Percentiles rank a stretch among this genome's conserved stretches.
Evolutionary conservation across 257 asterid species (phyloP).

Genomic region (Anisodus tanguticus): DNA sequence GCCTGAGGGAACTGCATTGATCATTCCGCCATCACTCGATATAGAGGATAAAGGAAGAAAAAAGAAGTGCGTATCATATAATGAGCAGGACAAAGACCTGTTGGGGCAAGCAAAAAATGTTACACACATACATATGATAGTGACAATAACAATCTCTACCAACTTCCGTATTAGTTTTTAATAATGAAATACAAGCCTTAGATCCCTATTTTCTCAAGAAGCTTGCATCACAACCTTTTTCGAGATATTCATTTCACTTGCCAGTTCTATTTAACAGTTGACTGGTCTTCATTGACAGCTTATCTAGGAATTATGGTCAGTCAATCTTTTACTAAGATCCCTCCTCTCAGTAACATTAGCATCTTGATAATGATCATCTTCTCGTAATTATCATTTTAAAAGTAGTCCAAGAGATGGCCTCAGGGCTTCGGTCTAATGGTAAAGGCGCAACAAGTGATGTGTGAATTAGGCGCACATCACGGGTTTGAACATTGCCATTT

Average conservation of each 20-base stretch:
- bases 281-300: neutral
- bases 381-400: slow-evolving; percentile 1
- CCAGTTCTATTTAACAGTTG: neutral
- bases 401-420: neutral
- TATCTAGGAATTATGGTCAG: neutral
- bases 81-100: neutral
- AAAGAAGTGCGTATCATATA: neutral
- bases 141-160: neutral
- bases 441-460: neutral
- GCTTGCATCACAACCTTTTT: slow-evolving; percentile 7
- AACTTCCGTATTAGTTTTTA: neutral
- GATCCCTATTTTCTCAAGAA: neutral
- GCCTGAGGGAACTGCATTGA: neutral
- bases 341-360: neutral
- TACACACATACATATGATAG: neutral
- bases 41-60: neutral
- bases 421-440: neutral
- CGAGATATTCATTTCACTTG: neutral
- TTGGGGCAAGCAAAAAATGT: neutral
- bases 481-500: neutral
- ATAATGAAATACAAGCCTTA: slow-evolving; percentile 4
- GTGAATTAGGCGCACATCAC: neutral
- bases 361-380: slow-evolving; percentile 19
- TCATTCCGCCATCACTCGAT: slow-evolving; percentile 1
- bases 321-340: slow-evolving; percentile 4